phyloP scores from a whole-genome alignment of 257 asterid genomes.

The Forsythia viridissima region DNA sequence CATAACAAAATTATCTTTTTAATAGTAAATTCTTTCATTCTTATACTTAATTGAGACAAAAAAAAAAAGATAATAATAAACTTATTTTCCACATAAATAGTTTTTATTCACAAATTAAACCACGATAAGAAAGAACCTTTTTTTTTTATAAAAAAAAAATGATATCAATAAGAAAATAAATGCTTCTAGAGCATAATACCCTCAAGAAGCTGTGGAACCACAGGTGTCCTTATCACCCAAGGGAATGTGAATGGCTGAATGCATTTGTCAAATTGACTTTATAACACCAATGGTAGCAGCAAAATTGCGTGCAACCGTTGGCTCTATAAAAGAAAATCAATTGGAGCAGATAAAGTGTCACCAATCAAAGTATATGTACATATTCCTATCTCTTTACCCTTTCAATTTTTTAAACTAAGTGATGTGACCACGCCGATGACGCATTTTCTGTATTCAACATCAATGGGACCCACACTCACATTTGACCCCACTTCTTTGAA shows the following conservation, averaged over 20 bases:
- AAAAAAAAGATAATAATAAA: too few species aligned
- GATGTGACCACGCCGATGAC: conserved; percentile 32
- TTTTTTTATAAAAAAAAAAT: too few species aligned
- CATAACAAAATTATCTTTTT: too few species aligned
- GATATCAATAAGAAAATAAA: too few species aligned
- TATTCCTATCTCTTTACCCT: conserved; percentile 3
- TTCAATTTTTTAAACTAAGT: neutral
- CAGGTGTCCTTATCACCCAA: conserved; percentile 28
- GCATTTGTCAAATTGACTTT: conserved; percentile 17
- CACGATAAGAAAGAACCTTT: too few species aligned
- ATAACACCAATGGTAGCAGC: neutral
- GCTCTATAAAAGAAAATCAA: neutral
- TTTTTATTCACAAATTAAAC: too few species aligned
- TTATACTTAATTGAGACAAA: too few species aligned
- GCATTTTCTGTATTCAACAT: conserved; percentile 9
- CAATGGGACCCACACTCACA: conserved; percentile 38
- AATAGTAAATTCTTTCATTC: too few species aligned
- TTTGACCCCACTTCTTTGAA: conserved; percentile 42
- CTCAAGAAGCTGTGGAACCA: conserved; percentile 5
- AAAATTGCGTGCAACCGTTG: conserved; percentile 3
- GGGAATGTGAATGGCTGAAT: conserved; percentile 25
- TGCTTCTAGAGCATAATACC: neutral
- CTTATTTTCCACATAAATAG: too few species aligned
- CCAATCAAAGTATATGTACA: conserved; percentile 15
- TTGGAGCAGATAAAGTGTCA: conserved; percentile 31